phyloP scores from a whole-genome alignment of 495 filamentous ascomycete genomes.

The Tuber brumale region DNA sequence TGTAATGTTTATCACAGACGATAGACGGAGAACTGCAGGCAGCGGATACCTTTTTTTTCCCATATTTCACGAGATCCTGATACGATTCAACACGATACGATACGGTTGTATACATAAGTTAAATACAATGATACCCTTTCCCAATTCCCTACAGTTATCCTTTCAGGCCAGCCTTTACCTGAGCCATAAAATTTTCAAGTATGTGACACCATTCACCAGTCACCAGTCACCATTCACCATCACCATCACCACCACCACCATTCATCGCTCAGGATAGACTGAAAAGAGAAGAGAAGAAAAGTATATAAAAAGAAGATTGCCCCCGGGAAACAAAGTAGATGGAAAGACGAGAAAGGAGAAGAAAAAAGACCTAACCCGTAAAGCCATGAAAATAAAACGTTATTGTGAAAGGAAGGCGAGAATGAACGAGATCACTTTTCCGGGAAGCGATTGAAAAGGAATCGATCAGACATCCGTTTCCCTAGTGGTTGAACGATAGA shows the following conservation, averaged over 20 bases:
- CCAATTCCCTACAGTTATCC: not conserved
- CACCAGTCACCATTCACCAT: not conserved
- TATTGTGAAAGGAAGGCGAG: not conserved
- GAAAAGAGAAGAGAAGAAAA: slow-evolving; percentile 28
- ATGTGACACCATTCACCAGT: not conserved
- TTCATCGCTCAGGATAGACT: not conserved
- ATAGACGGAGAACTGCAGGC: not conserved
- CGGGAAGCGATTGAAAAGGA: not conserved
- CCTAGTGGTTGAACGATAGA: slow-evolving; percentile 10
- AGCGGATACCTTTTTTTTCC: not conserved
- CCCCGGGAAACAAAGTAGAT: slow-evolving; percentile 17
- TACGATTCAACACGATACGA: not conserved
- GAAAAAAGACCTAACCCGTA: slow-evolving; percentile 17
- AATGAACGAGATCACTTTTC: not conserved
- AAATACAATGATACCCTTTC: not conserved
- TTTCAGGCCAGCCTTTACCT: not conserved
- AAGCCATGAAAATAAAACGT: not conserved
- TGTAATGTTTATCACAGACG: not conserved
- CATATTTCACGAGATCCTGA: not conserved
- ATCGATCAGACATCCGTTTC: not conserved
- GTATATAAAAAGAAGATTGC: slow-evolving; percentile 16
- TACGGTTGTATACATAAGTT: not conserved
- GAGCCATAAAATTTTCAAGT: not conserved
- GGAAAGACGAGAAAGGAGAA: slow-evolving; percentile 3
- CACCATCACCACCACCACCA: not conserved